These are phyloP conservation scores for Vitis vinifera DNA, from an alignment of 164 flowering plant species.

Conservation along the genomic window ASM3070453v1 NC_081812.1:14801001-14801500, in stretches of 20 bases:
- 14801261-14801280: neutral
- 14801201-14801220: slow-evolving; percentile 4
- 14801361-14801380: neutral
- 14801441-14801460: too few species aligned
- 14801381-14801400: too few species aligned
- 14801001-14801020: too few species aligned
- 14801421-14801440: too few species aligned
- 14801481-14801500: slow-evolving; percentile 4
- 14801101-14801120: too few species aligned
- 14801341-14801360: neutral
- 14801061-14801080: too few species aligned
- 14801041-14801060: too few species aligned
- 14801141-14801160: slow-evolving; percentile 3
- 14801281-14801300: slow-evolving; percentile 14
- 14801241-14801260: neutral
- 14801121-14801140: too few species aligned
- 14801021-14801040: too few species aligned
- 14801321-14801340: slow-evolving; percentile 9
- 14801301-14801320: slow-evolving; percentile 25
- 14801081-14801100: too few species aligned
- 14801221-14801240: slow-evolving; percentile 1
- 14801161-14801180: slow-evolving; percentile 6
- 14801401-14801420: too few species aligned
- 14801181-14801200: slow-evolving; percentile 11
- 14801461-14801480: too few species aligned